phyloP scores from a whole-genome alignment of 2,329 filamentous ascomycete species.

The Berkeleyomyces rouxiae region DNA sequence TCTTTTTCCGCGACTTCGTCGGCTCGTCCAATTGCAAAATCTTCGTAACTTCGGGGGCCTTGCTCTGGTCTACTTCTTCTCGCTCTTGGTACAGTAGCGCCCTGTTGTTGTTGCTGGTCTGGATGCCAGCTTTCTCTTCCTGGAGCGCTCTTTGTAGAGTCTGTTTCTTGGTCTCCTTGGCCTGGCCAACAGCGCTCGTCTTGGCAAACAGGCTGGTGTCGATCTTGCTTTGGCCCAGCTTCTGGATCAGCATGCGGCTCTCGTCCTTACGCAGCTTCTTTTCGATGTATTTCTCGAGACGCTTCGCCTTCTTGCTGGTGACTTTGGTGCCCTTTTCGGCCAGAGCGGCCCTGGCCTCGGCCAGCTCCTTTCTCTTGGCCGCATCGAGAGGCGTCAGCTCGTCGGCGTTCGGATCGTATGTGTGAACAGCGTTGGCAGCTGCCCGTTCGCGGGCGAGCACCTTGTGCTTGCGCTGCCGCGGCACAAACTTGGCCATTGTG shows the following conservation, averaged over 20 bases:
- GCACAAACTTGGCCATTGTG: constrained; percentile 32
- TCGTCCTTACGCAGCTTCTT: constrained; percentile 92
- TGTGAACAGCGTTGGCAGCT: constrained; percentile 25
- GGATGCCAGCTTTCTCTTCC: constrained; percentile 48
- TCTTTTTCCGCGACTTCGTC: constrained; percentile 19
- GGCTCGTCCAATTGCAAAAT: constrained; percentile 19
- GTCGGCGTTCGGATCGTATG: constrained; percentile 21
- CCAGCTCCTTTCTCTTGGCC: constrained; percentile 26
- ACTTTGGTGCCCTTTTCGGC: constrained; percentile 41
- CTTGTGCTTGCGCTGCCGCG: constrained; percentile 51
- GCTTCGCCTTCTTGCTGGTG: constrained; percentile 49
- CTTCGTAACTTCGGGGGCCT: constrained; percentile 6
- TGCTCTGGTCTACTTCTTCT: constrained; percentile 10
- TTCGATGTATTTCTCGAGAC: constrained; percentile 57
- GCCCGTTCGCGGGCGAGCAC: constrained; percentile 46
- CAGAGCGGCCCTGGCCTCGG: constrained; percentile 38
- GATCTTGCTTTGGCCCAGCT: constrained; percentile 60
- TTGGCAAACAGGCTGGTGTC: constrained; percentile 72
- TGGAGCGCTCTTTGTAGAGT: constrained; percentile 44
- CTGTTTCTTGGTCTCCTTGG: constrained; percentile 54
- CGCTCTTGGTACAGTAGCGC: constrained; percentile 35
- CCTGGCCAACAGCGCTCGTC: constrained; percentile 58
- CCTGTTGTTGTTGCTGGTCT: constrained; percentile 29
- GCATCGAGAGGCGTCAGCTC: constrained; percentile 25
- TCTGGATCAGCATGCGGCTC: constrained; percentile 66